Base-by-base conservation (phyloP, 2,329 filamentous ascomycete species). In the Trichoderma polysporum region DNA sequence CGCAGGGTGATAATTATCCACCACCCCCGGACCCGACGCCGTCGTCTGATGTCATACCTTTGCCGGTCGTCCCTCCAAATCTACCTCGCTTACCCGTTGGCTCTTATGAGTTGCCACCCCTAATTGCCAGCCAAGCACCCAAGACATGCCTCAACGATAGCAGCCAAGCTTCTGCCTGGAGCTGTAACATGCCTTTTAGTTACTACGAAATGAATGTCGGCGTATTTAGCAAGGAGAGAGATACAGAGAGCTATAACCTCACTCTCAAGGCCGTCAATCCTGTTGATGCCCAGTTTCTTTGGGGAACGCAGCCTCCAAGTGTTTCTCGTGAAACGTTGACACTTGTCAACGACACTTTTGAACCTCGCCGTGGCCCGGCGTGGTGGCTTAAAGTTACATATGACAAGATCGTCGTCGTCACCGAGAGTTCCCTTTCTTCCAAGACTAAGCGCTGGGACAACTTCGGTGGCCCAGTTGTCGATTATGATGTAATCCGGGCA, bases 101-200 rank as follows among this genome's bases (percentile, higher is more conserved):
- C 2, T 80, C 77, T 0, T 91, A 79, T 69, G 77, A 78, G 25
- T 75, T 92, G n/a, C 84, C 86, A 17, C 83, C 85, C 4, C 77
- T 88, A 4, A 78, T 82, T 53, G 78, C 83, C 3, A 82, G 81
- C 63, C 80, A 82, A 63, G 79, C 80, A 2, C 83, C 86, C 17
- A 82, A 80, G 47, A 80, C 82, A 0, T 92, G 90, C 73, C 81
- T 91, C 68, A 80, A 81, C 35, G 81, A 89, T 66, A 79, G 82
- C 0, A 80, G 76, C 0, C 84, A 88, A 71, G 78, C 81, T n/a
- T 76, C 81, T 58, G 85, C 88, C 0, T 92, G 90, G 90, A 85
- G 81, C 67, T 92, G 90, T 74, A 81, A 85, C 13, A 79, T 90
- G 33, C 78, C 80, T 1, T 79, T 80, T 53, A 77, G 78, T 6